These are phyloP conservation scores for Harrya chromipes DNA, from an alignment of 768 basidiomycete species.

Conservation along the genomic window DNA sequence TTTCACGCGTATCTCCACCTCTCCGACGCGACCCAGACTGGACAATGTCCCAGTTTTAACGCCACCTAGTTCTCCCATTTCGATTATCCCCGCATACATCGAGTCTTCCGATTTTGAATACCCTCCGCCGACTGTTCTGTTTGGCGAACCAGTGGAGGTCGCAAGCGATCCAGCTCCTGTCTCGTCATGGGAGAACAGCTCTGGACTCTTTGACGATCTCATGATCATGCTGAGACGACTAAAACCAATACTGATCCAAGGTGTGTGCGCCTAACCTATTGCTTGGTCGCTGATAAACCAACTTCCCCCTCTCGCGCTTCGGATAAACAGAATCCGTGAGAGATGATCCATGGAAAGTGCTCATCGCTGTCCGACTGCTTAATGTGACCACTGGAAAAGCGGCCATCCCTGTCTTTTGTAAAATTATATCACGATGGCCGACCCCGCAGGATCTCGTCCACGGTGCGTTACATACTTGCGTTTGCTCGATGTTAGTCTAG, in stretches of 20 bases:
- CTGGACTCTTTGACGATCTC: conserved; percentile 19
- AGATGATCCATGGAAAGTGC: conserved; percentile 63
- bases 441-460: conserved; percentile 51
- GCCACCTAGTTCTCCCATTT: conserved; percentile 3
- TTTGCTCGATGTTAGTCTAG: not conserved
- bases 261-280: conserved; percentile 8
- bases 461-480: conserved; percentile 37
- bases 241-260: conserved; percentile 32
- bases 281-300: not conserved
- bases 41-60: not conserved
- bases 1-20: not conserved
- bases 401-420: conserved; percentile 65
- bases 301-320: not conserved
- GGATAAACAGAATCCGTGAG: conserved; percentile 44
- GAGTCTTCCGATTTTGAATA: conserved; percentile 7
- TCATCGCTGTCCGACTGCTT: conserved; percentile 63
- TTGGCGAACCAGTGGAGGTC: not conserved
- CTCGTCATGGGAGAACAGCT: not conserved
- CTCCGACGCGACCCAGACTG: not conserved
- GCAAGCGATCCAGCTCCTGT: not conserved
- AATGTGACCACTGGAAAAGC: conserved; percentile 66
- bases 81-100: conserved; percentile 2
- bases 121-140: not conserved
- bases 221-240: conserved; percentile 26
- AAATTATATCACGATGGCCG: conserved; percentile 54